phyloP scores from a whole-genome alignment of 805 yeast species.

The Kluyveromyces lactis region DNA sequence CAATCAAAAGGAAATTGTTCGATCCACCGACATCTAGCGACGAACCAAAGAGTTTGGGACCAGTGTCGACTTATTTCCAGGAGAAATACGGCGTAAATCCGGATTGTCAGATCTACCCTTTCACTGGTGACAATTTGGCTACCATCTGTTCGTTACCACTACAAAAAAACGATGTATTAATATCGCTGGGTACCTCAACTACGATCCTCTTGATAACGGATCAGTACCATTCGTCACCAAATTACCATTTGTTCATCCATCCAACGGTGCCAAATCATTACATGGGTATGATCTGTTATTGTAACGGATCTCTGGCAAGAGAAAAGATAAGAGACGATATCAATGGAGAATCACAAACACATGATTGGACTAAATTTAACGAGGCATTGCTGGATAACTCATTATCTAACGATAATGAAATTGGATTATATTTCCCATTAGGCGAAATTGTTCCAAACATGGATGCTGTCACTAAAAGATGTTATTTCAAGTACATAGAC shows the following conservation, averaged over 20 bases:
- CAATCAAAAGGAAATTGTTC: constrained; percentile 35
- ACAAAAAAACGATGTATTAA: constrained; percentile 62
- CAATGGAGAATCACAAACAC: constrained; percentile 77
- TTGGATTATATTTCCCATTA: constrained; percentile 79
- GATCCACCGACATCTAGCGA: constrained; percentile 29
- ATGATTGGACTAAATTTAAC: constrained; percentile 57
- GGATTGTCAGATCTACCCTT: constrained; percentile 57
- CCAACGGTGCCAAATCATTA: constrained; percentile 69
- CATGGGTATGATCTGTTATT: constrained; percentile 94
- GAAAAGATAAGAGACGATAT: constrained; percentile 57
- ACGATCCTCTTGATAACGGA: constrained; percentile 78
- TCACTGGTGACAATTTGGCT: constrained; percentile 89
- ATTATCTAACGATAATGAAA: constrained; percentile 37
- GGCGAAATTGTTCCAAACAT: constrained; percentile 91
- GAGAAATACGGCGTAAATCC: constrained; percentile 53
- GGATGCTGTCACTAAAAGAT: constrained; percentile 51
- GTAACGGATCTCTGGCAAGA: constrained; percentile 84
- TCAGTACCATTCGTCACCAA: constrained; percentile 66
- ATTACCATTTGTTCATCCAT: constrained; percentile 79
- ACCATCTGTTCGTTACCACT: constrained; percentile 79
- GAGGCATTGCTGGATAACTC: constrained; percentile 28
- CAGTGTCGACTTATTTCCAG: constrained; percentile 51
- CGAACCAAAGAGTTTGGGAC: constrained; percentile 35
- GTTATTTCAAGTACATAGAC: constrained; percentile 29
- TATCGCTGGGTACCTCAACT: constrained; percentile 88